Evolutionary conservation across 2,329 filamentous ascomycete species (phyloP).

Genomic region (Botrytis porri): DNA sequence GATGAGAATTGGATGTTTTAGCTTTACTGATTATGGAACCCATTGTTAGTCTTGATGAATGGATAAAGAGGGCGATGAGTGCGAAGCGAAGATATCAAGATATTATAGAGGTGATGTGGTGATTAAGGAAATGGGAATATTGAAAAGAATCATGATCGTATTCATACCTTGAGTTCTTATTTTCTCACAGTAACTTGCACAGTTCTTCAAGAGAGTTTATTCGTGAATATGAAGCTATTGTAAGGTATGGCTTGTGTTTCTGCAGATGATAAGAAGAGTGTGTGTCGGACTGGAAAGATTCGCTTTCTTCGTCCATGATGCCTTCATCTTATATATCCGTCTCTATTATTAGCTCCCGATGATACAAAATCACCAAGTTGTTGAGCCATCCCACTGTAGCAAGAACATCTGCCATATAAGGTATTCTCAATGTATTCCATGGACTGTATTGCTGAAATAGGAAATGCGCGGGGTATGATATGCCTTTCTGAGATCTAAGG

Average conservation of each 20-base stretch:
- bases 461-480: conserved; percentile 10
- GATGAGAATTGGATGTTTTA: conserved; percentile 25
- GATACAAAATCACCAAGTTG: conserved; percentile 7
- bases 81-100: neutral
- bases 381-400: conserved; percentile 25
- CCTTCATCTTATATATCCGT: conserved; percentile 14
- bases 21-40: conserved; percentile 37
- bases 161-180: conserved; percentile 26
- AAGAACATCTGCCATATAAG: conserved; percentile 20
- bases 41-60: conserved; percentile 32
- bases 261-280: conserved; percentile 17
- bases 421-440: conserved; percentile 6
- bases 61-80: neutral
- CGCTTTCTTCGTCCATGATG: conserved; percentile 22
- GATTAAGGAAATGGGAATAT: neutral
- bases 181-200: conserved; percentile 9
- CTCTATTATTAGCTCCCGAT: conserved; percentile 17
- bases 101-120: neutral
- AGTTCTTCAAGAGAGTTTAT: neutral
- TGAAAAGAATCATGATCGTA: neutral
- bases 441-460: conserved; percentile 21
- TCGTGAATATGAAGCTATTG: conserved; percentile 17
- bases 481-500: neutral
- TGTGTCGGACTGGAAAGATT: conserved; percentile 26
- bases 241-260: conserved; percentile 19